Conservation (phyloP, 257 asterid genomes). For the Fraxinus cuspidata region DNA sequence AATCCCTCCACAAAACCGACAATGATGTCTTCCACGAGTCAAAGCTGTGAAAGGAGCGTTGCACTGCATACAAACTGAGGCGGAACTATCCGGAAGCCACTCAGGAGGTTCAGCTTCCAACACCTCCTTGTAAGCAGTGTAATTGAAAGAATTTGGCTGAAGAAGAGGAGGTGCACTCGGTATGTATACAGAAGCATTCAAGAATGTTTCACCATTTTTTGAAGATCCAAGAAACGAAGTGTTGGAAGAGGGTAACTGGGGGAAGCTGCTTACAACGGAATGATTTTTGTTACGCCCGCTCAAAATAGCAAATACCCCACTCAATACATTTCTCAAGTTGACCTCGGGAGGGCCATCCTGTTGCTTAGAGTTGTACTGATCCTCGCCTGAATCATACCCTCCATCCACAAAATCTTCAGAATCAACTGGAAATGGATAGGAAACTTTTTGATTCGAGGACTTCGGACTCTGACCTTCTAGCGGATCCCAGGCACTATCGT, state of each 20-base stretch:
- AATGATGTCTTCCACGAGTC: slow-evolving; percentile 97
- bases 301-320: slow-evolving; percentile 76
- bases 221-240: slow-evolving; percentile 87
- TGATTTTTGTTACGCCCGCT: slow-evolving; percentile 64
- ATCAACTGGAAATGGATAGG: slow-evolving; percentile 52
- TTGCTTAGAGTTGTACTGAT: slow-evolving; percentile 36
- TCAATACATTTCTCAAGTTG: slow-evolving; percentile 77
- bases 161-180: slow-evolving; percentile 98
- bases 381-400: slow-evolving; percentile 66
- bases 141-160: slow-evolving; percentile 61
- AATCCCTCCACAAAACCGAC: slow-evolving; percentile 95
- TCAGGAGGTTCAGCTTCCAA: slow-evolving; percentile 98
- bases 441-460: slow-evolving; percentile 37
- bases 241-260: slow-evolving; percentile 59
- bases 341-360: slow-evolving; percentile 74
- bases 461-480: slow-evolving; percentile 21
- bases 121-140: slow-evolving; percentile 73
- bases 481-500: slow-evolving; percentile 34
- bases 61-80: slow-evolving; percentile 88
- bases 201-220: slow-evolving; percentile 77
- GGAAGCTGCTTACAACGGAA: slow-evolving; percentile 31
- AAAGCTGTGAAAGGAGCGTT: slow-evolving; percentile 81
- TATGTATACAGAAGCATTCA: slow-evolving; percentile 85
- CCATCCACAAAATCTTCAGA: slow-evolving; percentile 55
- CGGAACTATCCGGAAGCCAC: slow-evolving; percentile 95